Evolutionary conservation across 257 asterid species (phyloP), one percentile per base, ranked within the genome.

Genomic region (Jasminum sambac): DNA sequence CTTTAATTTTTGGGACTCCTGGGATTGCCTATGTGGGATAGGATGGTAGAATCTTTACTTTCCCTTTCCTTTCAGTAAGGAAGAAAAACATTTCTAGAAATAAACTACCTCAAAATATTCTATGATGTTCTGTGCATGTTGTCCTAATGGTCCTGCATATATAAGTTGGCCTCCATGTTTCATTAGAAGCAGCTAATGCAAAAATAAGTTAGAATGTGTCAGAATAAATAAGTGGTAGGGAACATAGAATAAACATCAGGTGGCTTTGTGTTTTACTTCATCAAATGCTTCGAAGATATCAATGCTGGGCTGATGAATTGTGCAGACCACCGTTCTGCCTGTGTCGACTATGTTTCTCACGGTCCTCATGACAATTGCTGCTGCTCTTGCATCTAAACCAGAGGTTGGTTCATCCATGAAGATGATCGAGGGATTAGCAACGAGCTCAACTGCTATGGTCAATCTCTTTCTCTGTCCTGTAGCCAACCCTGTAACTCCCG

Each of bases 381-480:
- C 90, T 46, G 95, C 87, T 75, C 90, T 84, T 37, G 95, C 95
- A 75, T 88, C 95, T 26, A 88, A 80, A 44, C 95, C 91, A 43
- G 95, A 85, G 50, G 91, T 88, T 0, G 89, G 95, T 58, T 88
- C 95, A 43, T 88, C 95, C 91, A 88, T 84, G 69, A 88, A 88
- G 66, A 88, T 82, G 69, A 88, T 86, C 10, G 95, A 84, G 72
- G 95, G 95, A 72, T 88, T 88, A 0, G 95, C 88, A 9, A 85
- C 88, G 3, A 88, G 88, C 58, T 88, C 91, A 26, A 88, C 91
- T 30, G 91, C 91, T 61, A 88, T 84, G 16, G 95, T 88, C 72
- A 88, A 73, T 75, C 95, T 79, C 76, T 86, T 88, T 68, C 90
- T 76, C 52, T 86, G 90, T 64, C 86, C 90, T 5, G 87, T 88